A percentile compares a stretch with the other conserved stretches of the same genome.
Evolutionary conservation across 257 asterid genomes (phyloP).

Genomic region (Buddleja alternifolia): DNA sequence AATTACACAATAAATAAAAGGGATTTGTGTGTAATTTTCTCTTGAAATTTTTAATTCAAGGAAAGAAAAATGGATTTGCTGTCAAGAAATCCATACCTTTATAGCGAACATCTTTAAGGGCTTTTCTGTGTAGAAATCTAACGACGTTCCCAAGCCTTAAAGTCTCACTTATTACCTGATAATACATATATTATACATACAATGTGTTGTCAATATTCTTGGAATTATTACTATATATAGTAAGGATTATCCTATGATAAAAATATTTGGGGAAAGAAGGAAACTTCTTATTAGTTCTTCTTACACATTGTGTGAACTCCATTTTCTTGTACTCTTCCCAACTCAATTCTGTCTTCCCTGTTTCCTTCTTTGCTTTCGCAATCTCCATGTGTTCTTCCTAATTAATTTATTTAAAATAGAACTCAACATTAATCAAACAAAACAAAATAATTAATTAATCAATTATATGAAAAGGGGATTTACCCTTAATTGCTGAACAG

Average conservation of each 20-base stretch:
- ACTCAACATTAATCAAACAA: not conserved
- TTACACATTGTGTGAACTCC: slow-evolving; percentile 96
- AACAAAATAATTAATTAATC: not conserved
- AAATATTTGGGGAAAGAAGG: too few species aligned
- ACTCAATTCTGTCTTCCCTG: slow-evolving; percentile 51
- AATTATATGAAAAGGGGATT: not conserved
- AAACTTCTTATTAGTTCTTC: too few species aligned
- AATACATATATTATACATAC: not conserved
- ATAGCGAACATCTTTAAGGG: slow-evolving; percentile 78
- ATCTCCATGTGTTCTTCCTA: slow-evolving; percentile 77
- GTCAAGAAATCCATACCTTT: slow-evolving; percentile 49
- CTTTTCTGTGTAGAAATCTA: slow-evolving; percentile 89
- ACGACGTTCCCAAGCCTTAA: slow-evolving; percentile 91
- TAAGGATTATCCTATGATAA: not conserved
- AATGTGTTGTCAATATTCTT: not conserved
- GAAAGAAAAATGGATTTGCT: not conserved
- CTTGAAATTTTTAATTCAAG: too few species aligned
- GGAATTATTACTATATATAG: not conserved
- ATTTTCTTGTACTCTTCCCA: slow-evolving; percentile 95
- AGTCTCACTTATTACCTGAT: slow-evolving; percentile 81
- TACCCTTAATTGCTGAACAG: slow-evolving; percentile 62
- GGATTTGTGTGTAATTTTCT: too few species aligned
- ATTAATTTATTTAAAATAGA: not conserved
- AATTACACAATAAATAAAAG: too few species aligned
- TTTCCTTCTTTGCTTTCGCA: slow-evolving; percentile 43